These are phyloP conservation scores for Torrubiellomyces zombiae DNA, from an alignment of 2,329 filamentous ascomycete genomes.

Conservation along the genomic window DNA sequence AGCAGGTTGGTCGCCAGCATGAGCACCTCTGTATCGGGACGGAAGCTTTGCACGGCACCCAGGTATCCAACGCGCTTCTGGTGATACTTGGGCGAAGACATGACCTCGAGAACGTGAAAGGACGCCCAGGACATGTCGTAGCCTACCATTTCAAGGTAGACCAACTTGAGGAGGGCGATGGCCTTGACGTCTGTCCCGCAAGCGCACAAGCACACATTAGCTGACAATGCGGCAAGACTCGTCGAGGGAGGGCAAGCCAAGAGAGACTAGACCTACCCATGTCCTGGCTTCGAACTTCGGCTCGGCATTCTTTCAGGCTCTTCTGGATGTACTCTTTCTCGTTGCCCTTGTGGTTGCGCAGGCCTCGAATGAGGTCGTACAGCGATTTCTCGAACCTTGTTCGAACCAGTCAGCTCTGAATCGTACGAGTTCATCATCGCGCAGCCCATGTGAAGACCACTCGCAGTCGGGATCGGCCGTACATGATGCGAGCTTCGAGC, in stretches of 20 bases:
- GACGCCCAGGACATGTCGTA: constrained; percentile 99
- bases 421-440: no score
- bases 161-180: constrained; percentile 83
- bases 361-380: constrained; percentile 92
- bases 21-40: constrained; percentile 86
- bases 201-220: constrained; percentile 2
- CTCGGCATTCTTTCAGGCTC: constrained; percentile 85
- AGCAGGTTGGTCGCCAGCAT: constrained; percentile 94
- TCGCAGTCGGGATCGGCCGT: no score
- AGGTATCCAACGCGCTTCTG: constrained; percentile 94
- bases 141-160: constrained; percentile 97
- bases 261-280: constrained; percentile 46
- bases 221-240: neutral
- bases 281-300: constrained; percentile 82
- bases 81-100: constrained; percentile 87
- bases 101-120: constrained; percentile 96
- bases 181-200: constrained; percentile 75
- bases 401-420: no score
- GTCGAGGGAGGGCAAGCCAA: no score
- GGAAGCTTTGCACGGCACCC: constrained; percentile 88
- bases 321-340: constrained; percentile 92
- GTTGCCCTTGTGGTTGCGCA: constrained; percentile 87
- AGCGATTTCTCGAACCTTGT: constrained; percentile 99
- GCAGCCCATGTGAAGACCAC: no score
- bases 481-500: no score